These are phyloP conservation scores for Suillus subaureus DNA, from an alignment of 768 basidiomycete species.

Conservation along the genomic window DNA sequence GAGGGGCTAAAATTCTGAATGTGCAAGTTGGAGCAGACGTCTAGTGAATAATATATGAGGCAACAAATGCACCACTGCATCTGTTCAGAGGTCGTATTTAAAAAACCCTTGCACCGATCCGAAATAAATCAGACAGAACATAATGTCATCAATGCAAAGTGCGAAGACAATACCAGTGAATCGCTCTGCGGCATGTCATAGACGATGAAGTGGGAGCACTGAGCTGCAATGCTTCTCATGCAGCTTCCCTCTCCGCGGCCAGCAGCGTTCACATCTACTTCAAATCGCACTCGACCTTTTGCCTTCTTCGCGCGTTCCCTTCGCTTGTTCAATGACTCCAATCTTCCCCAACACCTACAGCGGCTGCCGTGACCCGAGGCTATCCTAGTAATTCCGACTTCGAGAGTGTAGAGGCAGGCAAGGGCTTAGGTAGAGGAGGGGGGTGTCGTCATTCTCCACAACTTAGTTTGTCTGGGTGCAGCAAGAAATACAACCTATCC, in stretches of 20 bases:
- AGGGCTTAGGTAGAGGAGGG: conserved; percentile 3
- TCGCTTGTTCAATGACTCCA: conserved; percentile 59
- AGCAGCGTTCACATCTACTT: conserved; percentile 40
- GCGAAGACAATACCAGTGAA: not conserved
- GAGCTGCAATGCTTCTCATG: not conserved
- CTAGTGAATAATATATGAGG: no score
- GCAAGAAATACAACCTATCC: conserved; percentile 15
- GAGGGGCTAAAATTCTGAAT: no score
- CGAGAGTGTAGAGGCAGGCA: conserved; percentile 26
- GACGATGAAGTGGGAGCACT: conserved; percentile 1
- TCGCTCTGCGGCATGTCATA: not conserved
- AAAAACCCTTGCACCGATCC: no score
- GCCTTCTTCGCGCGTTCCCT: conserved; percentile 47
- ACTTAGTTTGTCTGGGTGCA: conserved; percentile 38
- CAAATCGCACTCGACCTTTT: conserved; percentile 48
- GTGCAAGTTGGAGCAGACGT: no score
- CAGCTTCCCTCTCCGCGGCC: conserved; percentile 19
- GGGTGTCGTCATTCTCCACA: conserved; percentile 37
- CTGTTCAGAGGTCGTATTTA: conserved; percentile 23
- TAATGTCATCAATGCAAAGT: no score
- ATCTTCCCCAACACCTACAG: conserved; percentile 42
- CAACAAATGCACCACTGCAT: no score
- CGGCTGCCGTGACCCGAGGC: conserved; percentile 23
- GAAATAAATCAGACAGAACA: not conserved
- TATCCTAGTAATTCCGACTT: conserved; percentile 2